A percentile compares a stretch with the other conserved stretches of the same genome.
These are phyloP conservation scores for Setaria viridis DNA, from an alignment of 202 grass and related monocot genomes.

Conservation along the genomic window DNA sequence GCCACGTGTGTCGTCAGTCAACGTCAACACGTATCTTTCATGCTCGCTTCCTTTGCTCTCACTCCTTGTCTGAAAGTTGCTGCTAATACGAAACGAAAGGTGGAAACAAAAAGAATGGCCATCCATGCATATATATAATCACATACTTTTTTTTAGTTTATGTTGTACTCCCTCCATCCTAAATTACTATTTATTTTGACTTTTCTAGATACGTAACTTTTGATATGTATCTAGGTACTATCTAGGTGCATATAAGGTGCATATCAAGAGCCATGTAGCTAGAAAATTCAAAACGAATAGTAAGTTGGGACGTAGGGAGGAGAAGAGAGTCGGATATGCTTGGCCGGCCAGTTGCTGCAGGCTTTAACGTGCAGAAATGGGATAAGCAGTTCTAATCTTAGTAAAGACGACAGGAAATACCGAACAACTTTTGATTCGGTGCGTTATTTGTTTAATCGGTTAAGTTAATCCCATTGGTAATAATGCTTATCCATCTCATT, in stretches of 20 bases:
- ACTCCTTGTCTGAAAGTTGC: conserved; percentile 38
- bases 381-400: conserved; percentile 26
- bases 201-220: too few species aligned
- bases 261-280: too few species aligned
- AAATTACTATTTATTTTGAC: too few species aligned
- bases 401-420: conserved; percentile 25
- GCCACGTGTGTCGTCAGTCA: background rate
- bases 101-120: background rate
- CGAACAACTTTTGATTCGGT: conserved; percentile 44
- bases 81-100: background rate
- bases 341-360: background rate
- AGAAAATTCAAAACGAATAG: too few species aligned
- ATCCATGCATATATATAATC: conserved; percentile 6
- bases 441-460: conserved; percentile 35
- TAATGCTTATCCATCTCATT: conserved; percentile 38
- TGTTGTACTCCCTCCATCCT: too few species aligned
- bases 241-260: too few species aligned
- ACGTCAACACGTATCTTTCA: conserved; percentile 24
- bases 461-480: conserved; percentile 26
- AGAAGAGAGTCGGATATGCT: background rate
- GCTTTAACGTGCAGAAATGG: conserved; percentile 26
- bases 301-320: too few species aligned
- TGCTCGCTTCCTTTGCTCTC: background rate
- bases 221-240: too few species aligned
- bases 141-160: background rate